Percentiles rank a stretch among this genome's conserved stretches.
Evolutionary conservation across 495 filamentous ascomycete genomes (phyloP).

Genomic region (Penicillium flavigenum): DNA sequence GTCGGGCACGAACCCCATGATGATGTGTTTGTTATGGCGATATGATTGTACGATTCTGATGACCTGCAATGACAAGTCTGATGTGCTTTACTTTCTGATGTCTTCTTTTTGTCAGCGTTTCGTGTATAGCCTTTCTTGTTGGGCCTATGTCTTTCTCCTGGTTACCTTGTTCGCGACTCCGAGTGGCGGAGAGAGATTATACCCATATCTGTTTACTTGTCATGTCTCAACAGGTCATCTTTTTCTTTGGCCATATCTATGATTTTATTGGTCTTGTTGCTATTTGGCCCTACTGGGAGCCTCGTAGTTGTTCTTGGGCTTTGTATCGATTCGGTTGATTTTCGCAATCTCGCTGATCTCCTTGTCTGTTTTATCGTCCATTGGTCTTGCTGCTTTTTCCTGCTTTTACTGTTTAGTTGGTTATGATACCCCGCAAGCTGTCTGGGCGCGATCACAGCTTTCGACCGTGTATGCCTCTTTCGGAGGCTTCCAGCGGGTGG

Average conservation of each 20-base stretch:
- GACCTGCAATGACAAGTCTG: slow-evolving; percentile 46
- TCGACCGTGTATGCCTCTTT: background rate
- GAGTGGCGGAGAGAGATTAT: slow-evolving; percentile 31
- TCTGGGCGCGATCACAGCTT: slow-evolving; percentile 9
- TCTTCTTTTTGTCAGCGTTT: slow-evolving; percentile 22
- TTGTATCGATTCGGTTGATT: slow-evolving; percentile 5
- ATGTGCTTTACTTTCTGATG: slow-evolving; percentile 30
- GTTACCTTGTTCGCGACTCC: slow-evolving; percentile 24
- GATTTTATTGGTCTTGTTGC: slow-evolving; percentile 6
- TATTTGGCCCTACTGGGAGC: background rate
- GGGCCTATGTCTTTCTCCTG: slow-evolving; percentile 24
- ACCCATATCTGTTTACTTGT: slow-evolving; percentile 29
- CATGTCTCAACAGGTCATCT: slow-evolving; percentile 33
- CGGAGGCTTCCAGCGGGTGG: slow-evolving; percentile 2
- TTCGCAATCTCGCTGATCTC: background rate
- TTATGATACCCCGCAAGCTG: slow-evolving; percentile 15
- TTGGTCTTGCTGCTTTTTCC: slow-evolving; percentile 3
- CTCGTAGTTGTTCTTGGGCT: slow-evolving; percentile 8
- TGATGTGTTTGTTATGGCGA: slow-evolving; percentile 36
- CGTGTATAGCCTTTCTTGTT: slow-evolving; percentile 25
- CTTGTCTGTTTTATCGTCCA: background rate
- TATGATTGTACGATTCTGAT: slow-evolving; percentile 53
- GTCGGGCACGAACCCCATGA: slow-evolving; percentile 16
- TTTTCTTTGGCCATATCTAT: slow-evolving; percentile 24
- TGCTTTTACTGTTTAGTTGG: slow-evolving; percentile 7